These are phyloP conservation scores for Mimosa bimucronata DNA, from an alignment of 306 rosid genomes.

Conservation along the genomic window DNA sequence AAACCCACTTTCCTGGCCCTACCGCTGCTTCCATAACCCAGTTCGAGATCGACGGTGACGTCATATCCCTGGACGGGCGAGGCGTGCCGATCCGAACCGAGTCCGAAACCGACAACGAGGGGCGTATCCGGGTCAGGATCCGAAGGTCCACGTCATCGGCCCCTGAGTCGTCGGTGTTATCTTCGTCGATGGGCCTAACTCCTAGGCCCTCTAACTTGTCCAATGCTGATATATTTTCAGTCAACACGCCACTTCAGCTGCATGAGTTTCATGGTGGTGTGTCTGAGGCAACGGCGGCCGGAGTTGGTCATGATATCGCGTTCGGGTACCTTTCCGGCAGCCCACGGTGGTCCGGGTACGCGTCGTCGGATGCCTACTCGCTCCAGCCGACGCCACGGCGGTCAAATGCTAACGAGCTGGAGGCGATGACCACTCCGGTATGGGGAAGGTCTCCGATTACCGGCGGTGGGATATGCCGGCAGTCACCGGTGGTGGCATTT, in stretches of 20 bases:
- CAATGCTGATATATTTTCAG: slow-evolving; percentile 79
- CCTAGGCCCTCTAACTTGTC: slow-evolving; percentile 79
- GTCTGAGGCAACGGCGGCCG: slow-evolving; percentile 22
- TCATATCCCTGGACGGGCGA: slow-evolving; percentile 73
- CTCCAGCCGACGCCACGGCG: slow-evolving; percentile 76
- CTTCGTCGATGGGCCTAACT: slow-evolving; percentile 47
- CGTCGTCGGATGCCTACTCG: slow-evolving; percentile 42
- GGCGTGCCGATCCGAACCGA: slow-evolving; percentile 60
- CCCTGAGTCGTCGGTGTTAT: slow-evolving; percentile 28
- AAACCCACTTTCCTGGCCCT: slow-evolving; percentile 63
- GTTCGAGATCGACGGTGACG: slow-evolving; percentile 76
- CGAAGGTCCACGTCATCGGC: slow-evolving; percentile 54
- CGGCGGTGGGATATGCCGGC: not conserved
- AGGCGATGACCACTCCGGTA: slow-evolving; percentile 31
- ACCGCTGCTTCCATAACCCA: slow-evolving; percentile 75
- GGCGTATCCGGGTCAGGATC: slow-evolving; percentile 43
- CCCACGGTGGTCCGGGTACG: slow-evolving; percentile 40
- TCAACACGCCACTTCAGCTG: slow-evolving; percentile 42
- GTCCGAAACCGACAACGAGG: slow-evolving; percentile 74
- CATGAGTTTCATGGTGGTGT: slow-evolving; percentile 1
- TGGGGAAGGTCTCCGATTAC: slow-evolving; percentile 38
- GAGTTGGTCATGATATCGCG: slow-evolving; percentile 30
- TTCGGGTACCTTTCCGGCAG: slow-evolving; percentile 27
- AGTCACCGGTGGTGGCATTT: slow-evolving; percentile 2
- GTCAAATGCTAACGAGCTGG: slow-evolving; percentile 54